Evolutionary conservation across 345 rosid genomes (phyloP).

Genomic region (Linum lewisii): DNA sequence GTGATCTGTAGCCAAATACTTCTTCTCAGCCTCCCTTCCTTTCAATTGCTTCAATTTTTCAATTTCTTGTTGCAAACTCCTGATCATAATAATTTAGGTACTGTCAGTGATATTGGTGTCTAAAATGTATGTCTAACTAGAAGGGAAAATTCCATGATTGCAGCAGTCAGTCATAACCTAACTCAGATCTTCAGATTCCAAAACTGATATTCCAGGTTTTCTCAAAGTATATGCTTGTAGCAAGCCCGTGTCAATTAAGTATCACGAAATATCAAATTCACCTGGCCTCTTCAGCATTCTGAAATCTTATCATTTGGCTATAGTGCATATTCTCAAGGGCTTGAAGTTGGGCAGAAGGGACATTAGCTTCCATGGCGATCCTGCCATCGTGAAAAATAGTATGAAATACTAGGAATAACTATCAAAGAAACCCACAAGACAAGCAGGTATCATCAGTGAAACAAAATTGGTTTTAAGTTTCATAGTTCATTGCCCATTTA

Average conservation of each 20-base stretch:
- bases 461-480: neutral
- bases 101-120: neutral
- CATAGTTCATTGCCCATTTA: no score
- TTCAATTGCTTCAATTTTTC: slow-evolving; percentile 41
- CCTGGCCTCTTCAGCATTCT: slow-evolving; percentile 75
- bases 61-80: slow-evolving; percentile 66
- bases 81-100: slow-evolving; percentile 18
- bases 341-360: slow-evolving; percentile 55
- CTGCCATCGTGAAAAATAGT: slow-evolving; percentile 28
- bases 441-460: neutral
- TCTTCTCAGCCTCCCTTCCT: slow-evolving; percentile 26
- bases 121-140: neutral
- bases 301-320: slow-evolving; percentile 90
- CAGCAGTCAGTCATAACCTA: neutral
- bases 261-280: slow-evolving; percentile 19
- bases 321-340: slow-evolving; percentile 94
- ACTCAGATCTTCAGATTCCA: slow-evolving; percentile 4
- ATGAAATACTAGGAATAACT: slow-evolving; percentile 3
- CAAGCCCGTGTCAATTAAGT: slow-evolving; percentile 5
- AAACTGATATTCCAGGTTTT: slow-evolving; percentile 6
- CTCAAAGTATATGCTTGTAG: slow-evolving; percentile 4
- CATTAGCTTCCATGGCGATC: slow-evolving; percentile 65
- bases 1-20: slow-evolving; percentile 33
- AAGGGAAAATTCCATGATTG: neutral
- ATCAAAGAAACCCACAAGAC: neutral